Evolutionary conservation across 2,329 filamentous ascomycete genomes (phyloP).

Genomic region (Cytospora piceicola): DNA sequence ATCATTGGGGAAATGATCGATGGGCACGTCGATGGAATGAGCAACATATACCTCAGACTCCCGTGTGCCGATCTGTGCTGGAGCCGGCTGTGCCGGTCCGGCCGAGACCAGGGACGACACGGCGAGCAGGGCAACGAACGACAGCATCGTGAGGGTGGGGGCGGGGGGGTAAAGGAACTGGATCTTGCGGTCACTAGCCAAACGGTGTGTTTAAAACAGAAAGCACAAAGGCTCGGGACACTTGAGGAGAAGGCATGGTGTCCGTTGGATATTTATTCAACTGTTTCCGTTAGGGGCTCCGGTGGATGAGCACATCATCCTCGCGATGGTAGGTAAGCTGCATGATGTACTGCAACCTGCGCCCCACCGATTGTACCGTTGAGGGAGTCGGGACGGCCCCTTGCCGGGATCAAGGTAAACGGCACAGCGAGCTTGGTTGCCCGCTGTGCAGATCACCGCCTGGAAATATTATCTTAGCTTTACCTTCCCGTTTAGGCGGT

Average conservation of each 20-base stretch:
- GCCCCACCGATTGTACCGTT: conserved; percentile 6
- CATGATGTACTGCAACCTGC: conserved; percentile 2
- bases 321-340: conserved; percentile 11
- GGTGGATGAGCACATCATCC: background rate
- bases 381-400: conserved; percentile 4
- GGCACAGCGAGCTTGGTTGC: conserved; percentile 12
- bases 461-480: conserved; percentile 1
- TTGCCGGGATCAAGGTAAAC: background rate
- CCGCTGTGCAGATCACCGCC: conserved; percentile 8
- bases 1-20: conserved; percentile 51
- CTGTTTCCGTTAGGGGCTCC: background rate
- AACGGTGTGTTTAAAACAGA: background rate
- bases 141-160: conserved; percentile 18
- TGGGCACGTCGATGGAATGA: conserved; percentile 42
- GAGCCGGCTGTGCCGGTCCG: conserved; percentile 12
- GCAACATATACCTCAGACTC: conserved; percentile 32
- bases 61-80: background rate
- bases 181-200: background rate
- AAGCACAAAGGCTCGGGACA: background rate
- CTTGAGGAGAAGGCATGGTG: background rate
- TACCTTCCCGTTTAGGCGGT: conserved; percentile 16
- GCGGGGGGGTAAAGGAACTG: too few species aligned
- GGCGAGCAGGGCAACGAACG: conserved; percentile 9
- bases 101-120: conserved; percentile 23
- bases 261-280: conserved; percentile 4